Evolutionary conservation across 2,329 filamentous ascomycete genomes (phyloP).

Genomic region (Septoria linicola): DNA sequence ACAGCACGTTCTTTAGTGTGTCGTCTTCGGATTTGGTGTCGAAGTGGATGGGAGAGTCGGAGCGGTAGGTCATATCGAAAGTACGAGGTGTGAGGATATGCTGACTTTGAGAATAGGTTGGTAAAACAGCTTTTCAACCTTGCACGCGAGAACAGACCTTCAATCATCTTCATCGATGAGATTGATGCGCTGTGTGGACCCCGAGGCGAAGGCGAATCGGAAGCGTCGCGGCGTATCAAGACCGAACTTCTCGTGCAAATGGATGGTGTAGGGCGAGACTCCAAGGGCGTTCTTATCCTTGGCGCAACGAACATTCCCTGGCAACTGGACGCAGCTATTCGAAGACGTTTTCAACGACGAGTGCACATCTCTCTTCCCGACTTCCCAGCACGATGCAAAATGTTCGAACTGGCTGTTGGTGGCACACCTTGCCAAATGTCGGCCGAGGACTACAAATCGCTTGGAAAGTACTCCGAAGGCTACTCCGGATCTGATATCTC

Average conservation of each 20-base stretch:
- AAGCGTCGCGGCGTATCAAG: constrained; percentile 96
- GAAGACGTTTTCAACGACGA: constrained; percentile 90
- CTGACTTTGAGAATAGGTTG: constrained; percentile 56
- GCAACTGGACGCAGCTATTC: constrained; percentile 95
- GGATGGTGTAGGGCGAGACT: constrained; percentile 97
- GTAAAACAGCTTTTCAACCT: constrained; percentile 97
- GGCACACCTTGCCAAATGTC: constrained; percentile 78
- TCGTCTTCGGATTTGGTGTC: constrained; percentile 95
- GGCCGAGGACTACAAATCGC: constrained; percentile 71
- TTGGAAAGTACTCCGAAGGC: constrained; percentile 82
- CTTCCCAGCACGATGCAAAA: constrained; percentile 77
- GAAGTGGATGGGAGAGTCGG: constrained; percentile 99
- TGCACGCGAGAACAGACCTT: constrained; percentile 96
- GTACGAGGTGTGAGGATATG: not conserved
- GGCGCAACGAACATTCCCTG: constrained; percentile 98
- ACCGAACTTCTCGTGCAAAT: constrained; percentile 98
- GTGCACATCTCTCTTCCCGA: constrained; percentile 96
- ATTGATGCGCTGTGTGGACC: constrained; percentile 95
- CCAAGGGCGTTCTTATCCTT: constrained; percentile 86
- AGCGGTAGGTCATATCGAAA: constrained; percentile 68
- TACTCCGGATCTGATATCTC: constrained; percentile 96
- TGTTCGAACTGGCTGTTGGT: constrained; percentile 96
- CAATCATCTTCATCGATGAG: constrained; percentile 98
- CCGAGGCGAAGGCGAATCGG: constrained; percentile 90
- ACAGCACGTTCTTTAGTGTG: constrained; percentile 98